Conservation (phyloP, 1,284 basidiomycete species). For the Peniophora sp. region DNA sequence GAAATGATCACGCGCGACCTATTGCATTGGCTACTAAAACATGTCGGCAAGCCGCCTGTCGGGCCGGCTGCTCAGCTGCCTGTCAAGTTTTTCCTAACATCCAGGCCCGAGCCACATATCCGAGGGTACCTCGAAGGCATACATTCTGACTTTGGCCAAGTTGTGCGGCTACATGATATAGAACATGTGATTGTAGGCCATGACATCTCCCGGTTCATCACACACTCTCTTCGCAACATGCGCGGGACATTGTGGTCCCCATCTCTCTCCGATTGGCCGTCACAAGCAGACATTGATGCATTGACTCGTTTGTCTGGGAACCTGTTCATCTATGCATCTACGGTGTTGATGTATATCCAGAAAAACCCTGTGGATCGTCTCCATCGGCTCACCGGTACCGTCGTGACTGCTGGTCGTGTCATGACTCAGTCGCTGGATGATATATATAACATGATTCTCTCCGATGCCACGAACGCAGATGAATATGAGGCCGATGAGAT, state of each 20-base stretch:
- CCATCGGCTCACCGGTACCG: not conserved
- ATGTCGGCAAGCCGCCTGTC: too few species aligned
- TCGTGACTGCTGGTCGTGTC: not conserved
- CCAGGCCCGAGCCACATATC: not conserved
- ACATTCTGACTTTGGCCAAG: not conserved
- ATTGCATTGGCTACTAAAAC: not conserved
- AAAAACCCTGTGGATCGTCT: not conserved
- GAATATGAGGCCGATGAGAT: not conserved
- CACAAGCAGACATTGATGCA: not conserved
- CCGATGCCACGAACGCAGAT: not conserved
- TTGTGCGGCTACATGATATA: not conserved
- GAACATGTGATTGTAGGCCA: not conserved
- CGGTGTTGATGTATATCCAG: not conserved
- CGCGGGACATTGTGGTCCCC: not conserved
- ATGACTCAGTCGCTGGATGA: not conserved
- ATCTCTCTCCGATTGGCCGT: not conserved
- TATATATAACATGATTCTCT: not conserved
- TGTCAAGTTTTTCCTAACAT: not conserved
- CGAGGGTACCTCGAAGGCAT: not conserved
- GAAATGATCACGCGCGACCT: not conserved
- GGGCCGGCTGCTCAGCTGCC: too few species aligned
- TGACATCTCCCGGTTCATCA: not conserved
- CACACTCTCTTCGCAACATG: not conserved
- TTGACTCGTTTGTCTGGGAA: not conserved
- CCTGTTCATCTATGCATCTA: not conserved